These are phyloP conservation scores for Termitomyces titanicus DNA, from an alignment of 768 basidiomycete genomes.

Conservation along the genomic window DNA sequence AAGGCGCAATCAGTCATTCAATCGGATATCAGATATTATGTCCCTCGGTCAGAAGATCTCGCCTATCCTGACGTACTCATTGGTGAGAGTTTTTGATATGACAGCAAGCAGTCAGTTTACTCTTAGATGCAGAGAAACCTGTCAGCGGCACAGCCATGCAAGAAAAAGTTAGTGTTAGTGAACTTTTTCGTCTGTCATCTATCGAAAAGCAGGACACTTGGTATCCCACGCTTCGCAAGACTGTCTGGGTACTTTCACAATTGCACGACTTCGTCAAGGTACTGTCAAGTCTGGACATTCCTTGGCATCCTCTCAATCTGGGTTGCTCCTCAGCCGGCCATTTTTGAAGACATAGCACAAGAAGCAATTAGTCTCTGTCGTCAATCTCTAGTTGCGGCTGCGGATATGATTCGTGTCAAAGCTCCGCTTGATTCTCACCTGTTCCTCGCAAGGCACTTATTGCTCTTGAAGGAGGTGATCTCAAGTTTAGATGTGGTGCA, in stretches of 20 bases:
- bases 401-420: slow-evolving; percentile 56
- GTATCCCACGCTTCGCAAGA: slow-evolving; percentile 88
- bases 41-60: slow-evolving; percentile 73
- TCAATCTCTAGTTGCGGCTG: slow-evolving; percentile 72
- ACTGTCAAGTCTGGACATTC: slow-evolving; percentile 9
- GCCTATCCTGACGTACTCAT: slow-evolving; percentile 83
- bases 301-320: background rate
- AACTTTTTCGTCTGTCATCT: slow-evolving; percentile 66
- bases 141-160: slow-evolving; percentile 40
- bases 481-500: slow-evolving; percentile 66
- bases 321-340: slow-evolving; percentile 60
- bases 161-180: slow-evolving; percentile 70
- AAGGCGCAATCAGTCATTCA: slow-evolving; percentile 92
- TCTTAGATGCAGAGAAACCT: slow-evolving; percentile 43
- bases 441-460: slow-evolving; percentile 86
- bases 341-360: slow-evolving; percentile 95
- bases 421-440: slow-evolving; percentile 69
- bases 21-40: slow-evolving; percentile 82
- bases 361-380: slow-evolving; percentile 85
- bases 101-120: no score
- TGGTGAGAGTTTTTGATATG: slow-evolving; percentile 53
- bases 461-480: slow-evolving; percentile 90
- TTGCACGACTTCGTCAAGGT: slow-evolving; percentile 93
- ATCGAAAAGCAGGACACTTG: slow-evolving; percentile 79
- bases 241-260: slow-evolving; percentile 89